Base-by-base conservation (phyloP, 495 filamentous ascomycete species). In the Talaromyces proteolyticus region DNA sequence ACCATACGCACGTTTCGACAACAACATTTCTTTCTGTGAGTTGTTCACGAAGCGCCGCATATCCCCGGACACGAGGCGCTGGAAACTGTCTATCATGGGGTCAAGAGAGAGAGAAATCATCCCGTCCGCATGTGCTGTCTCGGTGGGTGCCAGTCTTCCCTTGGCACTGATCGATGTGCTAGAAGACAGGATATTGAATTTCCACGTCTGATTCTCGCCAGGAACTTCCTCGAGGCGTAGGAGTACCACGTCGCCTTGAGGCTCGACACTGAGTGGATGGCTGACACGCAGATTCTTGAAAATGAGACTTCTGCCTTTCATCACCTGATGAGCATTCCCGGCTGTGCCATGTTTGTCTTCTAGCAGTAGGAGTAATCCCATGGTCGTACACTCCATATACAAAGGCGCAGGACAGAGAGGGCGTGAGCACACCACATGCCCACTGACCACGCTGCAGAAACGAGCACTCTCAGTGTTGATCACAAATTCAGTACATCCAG, bases 361-460 rank as follows among this genome's bases (percentile, higher is more conserved):
- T 8, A 47, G 10, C 10, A 59, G 36, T 19, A 47, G 36, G 43
- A 60, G 50, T 7, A 51, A 29, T 14, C 57, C 57, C 54, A 54
- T 56, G 4, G 50, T 43, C 2, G 50, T 64, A 12, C 43, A 49
- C 42, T 71, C 68, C 47, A 69, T 52, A 52, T 69, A 69, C 57
- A 66, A 55, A 6, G 66, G 65, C 6, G 63, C 58, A 2, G 66
- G 66, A 45, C 66, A 69, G 21, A 65, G 42, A 3, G 57, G 44
- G 42, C 50, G 38, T 18, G 45, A 18, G 1, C 53, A 38, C 10
- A 69, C 50, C 18, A 49, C 55, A 36, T 69, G 60, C 34, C 61
- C 59, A 4, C 29, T 1, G n/a, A 57, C 42, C n/a, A 52, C n/a
- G 8, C 29, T 40, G 19, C 20, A 12, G 52, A 43, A 56, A 24